phyloP scores from a whole-genome alignment of 2,329 filamentous ascomycete genomes.

The Trichocomaceae sp. region DNA sequence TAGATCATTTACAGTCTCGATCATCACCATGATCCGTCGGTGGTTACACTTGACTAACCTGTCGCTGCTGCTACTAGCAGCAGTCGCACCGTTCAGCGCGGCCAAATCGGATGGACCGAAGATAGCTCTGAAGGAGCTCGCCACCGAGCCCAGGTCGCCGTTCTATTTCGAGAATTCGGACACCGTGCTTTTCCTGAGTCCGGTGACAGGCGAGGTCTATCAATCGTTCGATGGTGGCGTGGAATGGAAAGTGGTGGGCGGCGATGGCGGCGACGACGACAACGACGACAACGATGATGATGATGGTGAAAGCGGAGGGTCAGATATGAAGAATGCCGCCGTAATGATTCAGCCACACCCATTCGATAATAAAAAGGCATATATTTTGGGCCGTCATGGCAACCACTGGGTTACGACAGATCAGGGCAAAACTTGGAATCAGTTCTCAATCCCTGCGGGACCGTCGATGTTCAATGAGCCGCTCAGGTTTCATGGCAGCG shows the following conservation, averaged over 20 bases:
- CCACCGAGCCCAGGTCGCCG: slow-evolving; percentile 60
- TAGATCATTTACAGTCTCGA: slow-evolving; percentile 27
- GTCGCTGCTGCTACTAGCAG: slow-evolving; percentile 51
- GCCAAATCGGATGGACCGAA: slow-evolving; percentile 55
- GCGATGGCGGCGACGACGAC: slow-evolving; percentile 47
- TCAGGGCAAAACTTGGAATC: slow-evolving; percentile 71
- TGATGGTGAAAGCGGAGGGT: slow-evolving; percentile 44
- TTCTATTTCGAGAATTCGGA: slow-evolving; percentile 91
- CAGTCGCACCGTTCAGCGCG: slow-evolving; percentile 29
- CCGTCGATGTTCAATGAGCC: slow-evolving; percentile 51
- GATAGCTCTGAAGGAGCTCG: slow-evolving; percentile 60
- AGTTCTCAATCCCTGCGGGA: slow-evolving; percentile 59
- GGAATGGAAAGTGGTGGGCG: slow-evolving; percentile 58
- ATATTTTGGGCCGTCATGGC: slow-evolving; percentile 61
- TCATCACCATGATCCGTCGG: slow-evolving; percentile 35
- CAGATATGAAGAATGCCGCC: slow-evolving; percentile 29
- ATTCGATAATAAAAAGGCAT: slow-evolving; percentile 70
- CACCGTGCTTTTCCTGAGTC: slow-evolving; percentile 68
- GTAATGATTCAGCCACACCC: slow-evolving; percentile 66
- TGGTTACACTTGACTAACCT: slow-evolving; percentile 43
- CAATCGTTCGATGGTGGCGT: slow-evolving; percentile 75
- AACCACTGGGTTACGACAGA: slow-evolving; percentile 80
- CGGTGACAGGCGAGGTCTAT: slow-evolving; percentile 58
- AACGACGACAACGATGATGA: slow-evolving; percentile 41
- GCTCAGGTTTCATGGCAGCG: slow-evolving; percentile 73